Conservation (phyloP, 345 rosid genomes). For the Brassica napus region DNA sequence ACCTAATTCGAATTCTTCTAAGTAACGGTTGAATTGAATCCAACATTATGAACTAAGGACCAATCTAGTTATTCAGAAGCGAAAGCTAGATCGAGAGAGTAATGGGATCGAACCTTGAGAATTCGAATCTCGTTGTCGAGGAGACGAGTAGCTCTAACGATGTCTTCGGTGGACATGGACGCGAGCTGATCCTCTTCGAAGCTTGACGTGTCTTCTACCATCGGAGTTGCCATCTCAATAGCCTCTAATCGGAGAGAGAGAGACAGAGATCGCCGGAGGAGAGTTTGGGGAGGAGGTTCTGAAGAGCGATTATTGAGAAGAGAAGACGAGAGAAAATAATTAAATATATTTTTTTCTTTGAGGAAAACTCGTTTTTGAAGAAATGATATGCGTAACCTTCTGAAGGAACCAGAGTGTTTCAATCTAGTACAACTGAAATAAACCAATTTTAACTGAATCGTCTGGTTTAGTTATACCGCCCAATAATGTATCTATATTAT, state of each 20-base stretch:
- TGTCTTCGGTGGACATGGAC: conserved; percentile 85
- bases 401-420: neutral
- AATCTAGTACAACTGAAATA: neutral
- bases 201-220: conserved; percentile 72
- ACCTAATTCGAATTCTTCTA: neutral
- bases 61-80: neutral
- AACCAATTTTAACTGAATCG: neutral
- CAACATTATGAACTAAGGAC: neutral
- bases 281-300: conserved; percentile 11
- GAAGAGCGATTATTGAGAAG: conserved; percentile 8
- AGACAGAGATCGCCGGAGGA: conserved; percentile 31
- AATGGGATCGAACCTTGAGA: conserved; percentile 55
- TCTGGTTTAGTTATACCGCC: neutral
- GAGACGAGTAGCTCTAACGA: conserved; percentile 82
- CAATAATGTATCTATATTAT: too few relatives aligned
- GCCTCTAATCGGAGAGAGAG: conserved; percentile 15
- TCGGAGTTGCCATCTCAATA: conserved; percentile 73
- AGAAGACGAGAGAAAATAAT: neutral
- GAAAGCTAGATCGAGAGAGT: conserved; percentile 23
- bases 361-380: conserved; percentile 39
- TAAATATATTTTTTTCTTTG: neutral
- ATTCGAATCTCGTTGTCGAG: conserved; percentile 91
- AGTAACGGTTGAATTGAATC: neutral
- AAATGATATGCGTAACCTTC: neutral
- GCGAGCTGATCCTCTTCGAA: conserved; percentile 90